These are phyloP conservation scores for Acanthamoeba royreba DNA, from an alignment of 208 protist species.

Conservation along the genomic window DNA sequence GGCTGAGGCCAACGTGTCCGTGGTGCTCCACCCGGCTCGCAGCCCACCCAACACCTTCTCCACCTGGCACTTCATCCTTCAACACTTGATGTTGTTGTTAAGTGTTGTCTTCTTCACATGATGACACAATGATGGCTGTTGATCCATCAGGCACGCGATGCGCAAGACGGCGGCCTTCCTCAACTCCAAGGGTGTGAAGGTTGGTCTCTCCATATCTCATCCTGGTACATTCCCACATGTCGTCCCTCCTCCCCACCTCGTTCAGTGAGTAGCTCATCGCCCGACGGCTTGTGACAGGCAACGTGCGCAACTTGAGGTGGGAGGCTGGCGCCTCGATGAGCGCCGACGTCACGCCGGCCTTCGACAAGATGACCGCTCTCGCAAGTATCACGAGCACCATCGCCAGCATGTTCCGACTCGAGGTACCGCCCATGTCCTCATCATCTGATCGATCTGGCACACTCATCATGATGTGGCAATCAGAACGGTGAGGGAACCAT, in stretches of 20 bases:
- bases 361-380: not conserved
- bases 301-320: slow-evolving; percentile 23
- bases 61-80: not conserved
- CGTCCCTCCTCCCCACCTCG: no score
- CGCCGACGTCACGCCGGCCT: not conserved
- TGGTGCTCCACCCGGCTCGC: not conserved
- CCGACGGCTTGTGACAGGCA: not conserved
- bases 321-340: not conserved
- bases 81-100: not conserved
- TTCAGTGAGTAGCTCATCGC: not conserved
- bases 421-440: no score
- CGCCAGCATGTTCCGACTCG: not conserved
- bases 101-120: not conserved
- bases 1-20: not conserved
- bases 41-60: not conserved
- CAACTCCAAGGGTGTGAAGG: not conserved
- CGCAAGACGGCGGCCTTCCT: not conserved
- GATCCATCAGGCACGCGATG: not conserved
- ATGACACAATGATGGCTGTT: not conserved
- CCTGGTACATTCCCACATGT: not conserved
- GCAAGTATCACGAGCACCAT: not conserved
- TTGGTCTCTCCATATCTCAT: not conserved
- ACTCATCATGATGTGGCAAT: no score
- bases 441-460: no score
- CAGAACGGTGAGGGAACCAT: not conserved